phyloP scores from a whole-genome alignment of 2,329 filamentous ascomycete species.

The Fusarium sp. region DNA sequence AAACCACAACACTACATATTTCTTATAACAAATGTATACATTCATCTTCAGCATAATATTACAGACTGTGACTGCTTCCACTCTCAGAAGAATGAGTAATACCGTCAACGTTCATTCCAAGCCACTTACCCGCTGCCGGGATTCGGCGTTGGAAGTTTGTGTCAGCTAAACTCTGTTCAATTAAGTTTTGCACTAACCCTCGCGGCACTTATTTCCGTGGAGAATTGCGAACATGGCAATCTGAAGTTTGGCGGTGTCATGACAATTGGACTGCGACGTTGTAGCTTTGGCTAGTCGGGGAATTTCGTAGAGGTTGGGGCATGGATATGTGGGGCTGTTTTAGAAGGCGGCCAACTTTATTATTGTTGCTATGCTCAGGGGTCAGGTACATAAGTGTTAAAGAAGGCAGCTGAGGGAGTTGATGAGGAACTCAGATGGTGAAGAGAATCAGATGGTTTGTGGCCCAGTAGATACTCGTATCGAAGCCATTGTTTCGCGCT shows the following conservation, averaged over 20 bases:
- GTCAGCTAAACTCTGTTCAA: not conserved
- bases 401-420: not conserved
- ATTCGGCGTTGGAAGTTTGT: not conserved
- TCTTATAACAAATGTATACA: accelerated
- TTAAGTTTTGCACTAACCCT: not conserved
- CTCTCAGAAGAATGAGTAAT: accelerated
- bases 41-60: accelerated
- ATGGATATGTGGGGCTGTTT: not conserved
- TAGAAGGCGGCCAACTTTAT: not conserved
- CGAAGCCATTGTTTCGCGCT: not conserved
- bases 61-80: not conserved
- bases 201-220: not conserved
- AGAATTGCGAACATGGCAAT: not conserved
- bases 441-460: not conserved
- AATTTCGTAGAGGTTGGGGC: not conserved
- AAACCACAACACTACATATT: not conserved
- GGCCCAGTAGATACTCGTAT: not conserved
- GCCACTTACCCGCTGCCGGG: slow-evolving; percentile 1
- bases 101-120: not conserved
- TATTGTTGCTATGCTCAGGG: accelerated
- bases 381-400: accelerated
- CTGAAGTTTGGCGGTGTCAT: not conserved
- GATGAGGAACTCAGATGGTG: too few relatives aligned
- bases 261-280: not conserved
- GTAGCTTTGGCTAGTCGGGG: not conserved